These are phyloP conservation scores for Cadophora luteo-olivacea DNA, from an alignment of 2,329 filamentous ascomycete genomes.

Conservation along the genomic window DNA sequence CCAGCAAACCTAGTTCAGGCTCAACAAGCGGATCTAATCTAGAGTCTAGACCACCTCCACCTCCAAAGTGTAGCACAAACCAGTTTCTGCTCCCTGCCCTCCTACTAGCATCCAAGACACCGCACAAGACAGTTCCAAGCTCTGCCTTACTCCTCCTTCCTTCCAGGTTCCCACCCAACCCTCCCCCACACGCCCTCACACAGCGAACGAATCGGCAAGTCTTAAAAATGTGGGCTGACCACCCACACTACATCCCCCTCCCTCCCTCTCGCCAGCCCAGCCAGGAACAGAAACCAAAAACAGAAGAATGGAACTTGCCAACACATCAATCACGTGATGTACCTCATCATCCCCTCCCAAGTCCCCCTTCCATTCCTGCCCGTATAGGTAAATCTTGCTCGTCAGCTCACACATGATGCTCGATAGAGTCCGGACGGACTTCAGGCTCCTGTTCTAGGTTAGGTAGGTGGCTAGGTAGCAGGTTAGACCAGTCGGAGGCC, in stretches of 20 bases:
- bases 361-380: background rate
- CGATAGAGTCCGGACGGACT: background rate
- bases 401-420: background rate
- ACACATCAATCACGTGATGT: constrained; percentile 17
- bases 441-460: background rate
- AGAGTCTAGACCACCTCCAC: background rate
- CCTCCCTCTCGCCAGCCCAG: too few species aligned
- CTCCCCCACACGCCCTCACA: background rate
- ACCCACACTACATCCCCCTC: background rate
- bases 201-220: constrained; percentile 2
- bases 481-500: background rate
- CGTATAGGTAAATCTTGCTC: background rate
- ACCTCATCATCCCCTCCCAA: background rate
- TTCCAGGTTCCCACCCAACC: background rate
- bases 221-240: constrained; percentile 13
- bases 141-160: background rate
- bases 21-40: background rate
- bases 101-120: background rate
- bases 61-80: background rate
- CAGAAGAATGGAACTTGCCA: background rate
- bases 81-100: background rate
- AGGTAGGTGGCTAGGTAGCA: background rate
- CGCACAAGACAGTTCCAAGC: background rate
- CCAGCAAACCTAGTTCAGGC: background rate
- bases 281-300: background rate